Percentiles rank a stretch among this genome's conserved stretches.
Conservation (phyloP, 352 stramenopile species). For the Stephanocyclus meneghinianus region DNA sequence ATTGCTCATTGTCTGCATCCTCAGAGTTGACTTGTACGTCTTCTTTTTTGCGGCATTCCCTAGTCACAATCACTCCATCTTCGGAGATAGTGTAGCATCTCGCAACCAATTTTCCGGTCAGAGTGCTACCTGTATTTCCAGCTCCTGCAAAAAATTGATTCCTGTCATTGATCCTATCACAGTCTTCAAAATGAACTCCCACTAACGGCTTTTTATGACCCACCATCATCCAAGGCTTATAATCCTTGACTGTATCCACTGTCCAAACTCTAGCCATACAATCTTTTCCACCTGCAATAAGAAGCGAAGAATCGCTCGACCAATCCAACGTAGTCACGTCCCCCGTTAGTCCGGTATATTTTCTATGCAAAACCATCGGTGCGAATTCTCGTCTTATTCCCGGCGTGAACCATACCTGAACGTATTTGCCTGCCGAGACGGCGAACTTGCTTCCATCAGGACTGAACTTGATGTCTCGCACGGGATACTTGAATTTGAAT, state of each 20-base stretch:
- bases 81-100: constrained; percentile 72
- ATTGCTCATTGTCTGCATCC: constrained; percentile 42
- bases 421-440: constrained; percentile 73
- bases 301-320: constrained; percentile 73
- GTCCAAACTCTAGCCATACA: constrained; percentile 80
- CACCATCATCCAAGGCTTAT: constrained; percentile 72
- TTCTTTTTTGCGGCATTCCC: constrained; percentile 60
- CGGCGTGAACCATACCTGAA: constrained; percentile 80
- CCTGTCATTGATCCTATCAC: constrained; percentile 38
- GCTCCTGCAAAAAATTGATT: constrained; percentile 57
- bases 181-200: constrained; percentile 70
- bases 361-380: constrained; percentile 79
- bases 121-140: constrained; percentile 52
- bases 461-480: constrained; percentile 70
- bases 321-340: constrained; percentile 74
- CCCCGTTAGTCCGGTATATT: constrained; percentile 76
- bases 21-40: constrained; percentile 21
- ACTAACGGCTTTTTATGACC: constrained; percentile 78
- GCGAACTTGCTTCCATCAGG: constrained; percentile 75
- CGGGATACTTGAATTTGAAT: constrained; percentile 77
- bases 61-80: constrained; percentile 78
- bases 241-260: constrained; percentile 73
- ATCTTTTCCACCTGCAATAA: constrained; percentile 72
- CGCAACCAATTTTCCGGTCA: constrained; percentile 51
- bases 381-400: constrained; percentile 77